These are phyloP conservation scores for Trypanosoma cruzi DNA, from an alignment of 208 protist genomes.

Conservation along the genomic window DNA sequence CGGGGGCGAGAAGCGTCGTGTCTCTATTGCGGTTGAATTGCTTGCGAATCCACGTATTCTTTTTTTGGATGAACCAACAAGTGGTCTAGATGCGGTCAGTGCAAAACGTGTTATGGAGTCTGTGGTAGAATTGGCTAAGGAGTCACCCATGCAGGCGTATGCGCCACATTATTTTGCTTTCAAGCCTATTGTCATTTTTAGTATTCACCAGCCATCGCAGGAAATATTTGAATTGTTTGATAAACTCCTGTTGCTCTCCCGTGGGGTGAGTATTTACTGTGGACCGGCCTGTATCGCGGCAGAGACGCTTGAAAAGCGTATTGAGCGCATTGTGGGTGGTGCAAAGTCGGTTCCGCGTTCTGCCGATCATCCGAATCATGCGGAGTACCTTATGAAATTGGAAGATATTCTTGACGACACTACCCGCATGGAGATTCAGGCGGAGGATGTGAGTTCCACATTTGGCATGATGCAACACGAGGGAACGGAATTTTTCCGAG, in stretches of 20 bases:
- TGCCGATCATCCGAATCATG: slow-evolving; percentile 63
- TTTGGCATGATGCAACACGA: slow-evolving; percentile 10
- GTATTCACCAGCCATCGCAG: slow-evolving; percentile 92
- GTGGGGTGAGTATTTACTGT: slow-evolving; percentile 85
- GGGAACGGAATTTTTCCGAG: slow-evolving; percentile 13
- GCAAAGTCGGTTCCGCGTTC: slow-evolving; percentile 39
- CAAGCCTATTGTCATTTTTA: slow-evolving; percentile 89
- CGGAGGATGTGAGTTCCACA: slow-evolving; percentile 23
- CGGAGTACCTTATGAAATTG: slow-evolving; percentile 89
- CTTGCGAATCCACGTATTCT: slow-evolving; percentile 91
- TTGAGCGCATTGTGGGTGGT: slow-evolving; percentile 48
- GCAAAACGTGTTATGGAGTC: slow-evolving; percentile 84
- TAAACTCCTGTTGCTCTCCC: slow-evolving; percentile 83
- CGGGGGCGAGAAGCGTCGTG: slow-evolving; percentile 90
- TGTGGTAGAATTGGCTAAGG: slow-evolving; percentile 78
- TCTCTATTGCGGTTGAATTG: slow-evolving; percentile 93
- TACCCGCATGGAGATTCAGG: slow-evolving; percentile 64
- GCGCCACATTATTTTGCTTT: slow-evolving; percentile 90
- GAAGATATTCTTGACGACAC: slow-evolving; percentile 79
- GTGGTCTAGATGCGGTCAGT: slow-evolving; percentile 85
- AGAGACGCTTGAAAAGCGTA: slow-evolving; percentile 53
- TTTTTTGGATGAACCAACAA: slow-evolving; percentile 93
- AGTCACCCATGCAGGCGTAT: slow-evolving; percentile 80
- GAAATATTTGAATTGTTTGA: slow-evolving; percentile 92
- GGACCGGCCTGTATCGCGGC: slow-evolving; percentile 70